phyloP scores from a whole-genome alignment of 148 eudicot genomes.

The Heliamphora exappendiculata region DNA sequence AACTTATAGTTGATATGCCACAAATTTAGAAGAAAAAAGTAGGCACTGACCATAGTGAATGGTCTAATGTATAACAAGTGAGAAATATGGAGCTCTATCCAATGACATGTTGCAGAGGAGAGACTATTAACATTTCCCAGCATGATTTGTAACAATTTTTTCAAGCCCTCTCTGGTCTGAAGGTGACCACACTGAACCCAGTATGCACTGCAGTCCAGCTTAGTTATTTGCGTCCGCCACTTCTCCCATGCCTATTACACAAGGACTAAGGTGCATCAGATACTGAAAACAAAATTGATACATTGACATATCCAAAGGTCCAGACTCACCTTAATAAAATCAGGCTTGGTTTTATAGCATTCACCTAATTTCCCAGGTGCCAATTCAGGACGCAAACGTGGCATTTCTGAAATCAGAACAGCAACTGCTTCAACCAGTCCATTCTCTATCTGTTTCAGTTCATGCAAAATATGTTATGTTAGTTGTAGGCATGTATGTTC shows the following conservation, averaged over 20 bases:
- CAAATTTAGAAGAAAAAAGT: constrained; percentile 4
- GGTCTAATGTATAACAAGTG: constrained; percentile 85
- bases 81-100: constrained; percentile 82
- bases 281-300: constrained; percentile 2
- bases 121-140: constrained; percentile 66
- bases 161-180: constrained; percentile 64
- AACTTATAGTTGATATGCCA: neutral
- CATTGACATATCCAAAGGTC: neutral
- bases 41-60: constrained; percentile 73
- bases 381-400: constrained; percentile 67
- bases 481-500: constrained; percentile 5
- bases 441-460: constrained; percentile 68
- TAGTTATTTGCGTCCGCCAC: constrained; percentile 82
- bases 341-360: constrained; percentile 68
- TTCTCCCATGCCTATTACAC: constrained; percentile 80
- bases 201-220: constrained; percentile 87
- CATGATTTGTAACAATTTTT: constrained; percentile 78
- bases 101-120: constrained; percentile 58
- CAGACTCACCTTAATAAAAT: constrained; percentile 64
- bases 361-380: constrained; percentile 63
- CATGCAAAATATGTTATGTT: constrained; percentile 5
- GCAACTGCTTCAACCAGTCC: constrained; percentile 97
- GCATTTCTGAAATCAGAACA: constrained; percentile 86
- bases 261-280: constrained; percentile 11
- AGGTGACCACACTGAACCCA: constrained; percentile 90